These are phyloP conservation scores for Talaromyces sp. DNA, from an alignment of 2,329 filamentous ascomycete species.

Conservation along the genomic window DNA sequence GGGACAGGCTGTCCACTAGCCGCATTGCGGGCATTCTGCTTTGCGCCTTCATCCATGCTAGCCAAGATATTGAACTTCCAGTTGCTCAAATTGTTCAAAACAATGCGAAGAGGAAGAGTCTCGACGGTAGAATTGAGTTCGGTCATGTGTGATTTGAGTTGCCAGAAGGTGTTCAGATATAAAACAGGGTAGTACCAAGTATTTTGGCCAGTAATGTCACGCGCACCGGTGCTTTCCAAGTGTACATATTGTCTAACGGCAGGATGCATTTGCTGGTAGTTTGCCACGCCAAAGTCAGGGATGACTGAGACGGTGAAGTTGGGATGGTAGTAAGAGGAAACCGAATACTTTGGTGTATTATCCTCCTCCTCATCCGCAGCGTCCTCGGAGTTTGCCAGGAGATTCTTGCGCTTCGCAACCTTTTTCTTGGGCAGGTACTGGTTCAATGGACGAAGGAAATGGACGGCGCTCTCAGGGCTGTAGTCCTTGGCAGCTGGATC, in stretches of 20 bases:
- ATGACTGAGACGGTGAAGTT: conserved; percentile 89
- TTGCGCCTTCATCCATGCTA: conserved; percentile 80
- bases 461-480: conserved; percentile 71
- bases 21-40: conserved; percentile 74
- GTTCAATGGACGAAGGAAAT: conserved; percentile 81
- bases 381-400: conserved; percentile 60
- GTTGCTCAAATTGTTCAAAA: conserved; percentile 73
- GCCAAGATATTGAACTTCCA: conserved; percentile 91
- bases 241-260: conserved; percentile 73
- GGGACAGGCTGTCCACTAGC: conserved; percentile 69
- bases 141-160: conserved; percentile 85
- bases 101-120: conserved; percentile 75
- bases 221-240: conserved; percentile 73
- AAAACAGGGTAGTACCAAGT: conserved; percentile 91
- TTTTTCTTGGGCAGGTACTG: conserved; percentile 92
- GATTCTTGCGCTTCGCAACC: conserved; percentile 77
- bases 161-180: conserved; percentile 97
- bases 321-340: conserved; percentile 88
- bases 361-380: conserved; percentile 49
- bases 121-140: conserved; percentile 86
- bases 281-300: conserved; percentile 69
- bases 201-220: conserved; percentile 80
- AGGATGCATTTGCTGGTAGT: conserved; percentile 65
- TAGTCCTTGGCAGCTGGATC: conserved; percentile 72
- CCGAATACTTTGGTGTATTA: conserved; percentile 60